Evolutionary conservation across 2,329 filamentous ascomycete species (phyloP).

Genomic region (Sporothrix variecibatus): DNA sequence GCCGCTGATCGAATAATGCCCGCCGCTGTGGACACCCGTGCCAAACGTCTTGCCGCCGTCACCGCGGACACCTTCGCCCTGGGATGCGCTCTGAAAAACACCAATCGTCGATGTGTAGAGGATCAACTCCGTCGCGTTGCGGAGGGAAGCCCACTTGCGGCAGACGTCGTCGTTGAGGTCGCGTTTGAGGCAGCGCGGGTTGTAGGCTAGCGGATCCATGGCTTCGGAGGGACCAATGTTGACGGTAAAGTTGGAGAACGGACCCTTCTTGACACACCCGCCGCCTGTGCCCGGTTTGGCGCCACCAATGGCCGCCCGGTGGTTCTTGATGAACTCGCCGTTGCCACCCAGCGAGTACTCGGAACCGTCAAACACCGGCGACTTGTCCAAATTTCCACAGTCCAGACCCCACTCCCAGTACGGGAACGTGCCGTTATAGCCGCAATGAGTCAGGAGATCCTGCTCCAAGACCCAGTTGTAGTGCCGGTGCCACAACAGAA

Average conservation of each 20-base stretch:
- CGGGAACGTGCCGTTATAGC: slow-evolving; percentile 35
- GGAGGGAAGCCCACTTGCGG: slow-evolving; percentile 32
- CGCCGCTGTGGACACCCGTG: slow-evolving; percentile 44
- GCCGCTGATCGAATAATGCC: slow-evolving; percentile 48
- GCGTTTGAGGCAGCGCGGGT: slow-evolving; percentile 42
- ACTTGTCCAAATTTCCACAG: slow-evolving; percentile 38
- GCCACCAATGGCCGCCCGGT: slow-evolving; percentile 15
- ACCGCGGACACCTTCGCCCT: slow-evolving; percentile 40
- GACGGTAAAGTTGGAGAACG: slow-evolving; percentile 37
- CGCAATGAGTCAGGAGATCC: slow-evolving; percentile 35
- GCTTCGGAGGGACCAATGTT: slow-evolving; percentile 37
- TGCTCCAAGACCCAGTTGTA: slow-evolving; percentile 38
- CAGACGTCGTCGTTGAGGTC: slow-evolving; percentile 35
- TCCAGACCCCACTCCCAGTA: slow-evolving; percentile 46
- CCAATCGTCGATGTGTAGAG: slow-evolving; percentile 37
- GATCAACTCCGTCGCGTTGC: slow-evolving; percentile 39
- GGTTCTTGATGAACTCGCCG: slow-evolving; percentile 38
- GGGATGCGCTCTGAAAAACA: slow-evolving; percentile 41
- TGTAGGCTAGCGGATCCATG: slow-evolving; percentile 36
- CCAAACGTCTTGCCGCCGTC: slow-evolving; percentile 28
- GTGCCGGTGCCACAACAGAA: slow-evolving; percentile 40
- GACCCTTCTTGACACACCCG: slow-evolving; percentile 37
- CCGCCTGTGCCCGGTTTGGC: slow-evolving; percentile 32
- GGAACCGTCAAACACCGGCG: slow-evolving; percentile 46
- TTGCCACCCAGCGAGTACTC: slow-evolving; percentile 45